Conservation (phyloP, 257 asterid genomes). For the Fraxinus cuspidata region DNA sequence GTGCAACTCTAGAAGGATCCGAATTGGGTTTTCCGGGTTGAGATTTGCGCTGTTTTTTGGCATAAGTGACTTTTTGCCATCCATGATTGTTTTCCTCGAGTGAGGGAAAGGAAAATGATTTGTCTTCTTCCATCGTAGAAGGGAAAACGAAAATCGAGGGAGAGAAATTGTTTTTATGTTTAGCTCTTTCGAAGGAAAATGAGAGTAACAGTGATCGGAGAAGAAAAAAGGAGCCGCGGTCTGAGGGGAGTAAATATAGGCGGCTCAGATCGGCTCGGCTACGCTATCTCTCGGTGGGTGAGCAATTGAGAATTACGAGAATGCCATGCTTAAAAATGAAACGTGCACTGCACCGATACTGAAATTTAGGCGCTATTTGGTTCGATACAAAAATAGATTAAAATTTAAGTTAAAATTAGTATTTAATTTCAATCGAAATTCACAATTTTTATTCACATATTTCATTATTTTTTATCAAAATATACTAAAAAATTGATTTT, state of each 20-base stretch:
- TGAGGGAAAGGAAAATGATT: constrained; percentile 10
- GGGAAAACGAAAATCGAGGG: background rate
- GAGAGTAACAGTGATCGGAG: background rate
- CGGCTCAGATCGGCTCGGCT: background rate
- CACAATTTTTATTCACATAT: too few relatives aligned
- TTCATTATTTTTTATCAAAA: too few relatives aligned
- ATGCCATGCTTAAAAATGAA: background rate
- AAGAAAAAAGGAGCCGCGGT: background rate
- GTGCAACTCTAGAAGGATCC: constrained; percentile 34
- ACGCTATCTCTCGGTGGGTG: background rate
- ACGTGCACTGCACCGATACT: too few relatives aligned
- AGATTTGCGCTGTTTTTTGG: constrained; percentile 48
- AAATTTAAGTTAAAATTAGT: too few relatives aligned
- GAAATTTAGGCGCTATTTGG: too few relatives aligned
- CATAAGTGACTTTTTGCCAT: constrained; percentile 44
- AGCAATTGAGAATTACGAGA: background rate
- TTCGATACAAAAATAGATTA: too few relatives aligned
- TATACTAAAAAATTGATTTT: too few relatives aligned
- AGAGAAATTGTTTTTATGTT: background rate
- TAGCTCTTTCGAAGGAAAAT: background rate
- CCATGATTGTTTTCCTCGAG: constrained; percentile 28
- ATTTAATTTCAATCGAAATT: too few relatives aligned
- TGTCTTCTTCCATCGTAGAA: constrained; percentile 26
- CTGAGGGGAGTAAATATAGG: constrained; percentile 3
- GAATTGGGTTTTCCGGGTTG: constrained; percentile 26